Conservation (phyloP, 345 rosid species). For the Gossypium arboreum region DNA sequence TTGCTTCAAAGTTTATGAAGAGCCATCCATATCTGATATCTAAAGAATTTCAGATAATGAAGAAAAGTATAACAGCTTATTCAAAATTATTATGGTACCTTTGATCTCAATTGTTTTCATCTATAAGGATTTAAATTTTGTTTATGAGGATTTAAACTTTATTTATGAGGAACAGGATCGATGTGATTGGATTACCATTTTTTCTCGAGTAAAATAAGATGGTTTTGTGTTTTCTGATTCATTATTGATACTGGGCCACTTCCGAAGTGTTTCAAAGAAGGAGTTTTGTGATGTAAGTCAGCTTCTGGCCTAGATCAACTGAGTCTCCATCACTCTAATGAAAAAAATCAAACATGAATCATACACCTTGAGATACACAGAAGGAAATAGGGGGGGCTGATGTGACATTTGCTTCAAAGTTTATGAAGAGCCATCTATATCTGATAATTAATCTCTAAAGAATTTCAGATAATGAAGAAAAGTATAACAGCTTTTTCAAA, state of each 20-base stretch:
- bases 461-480: background rate
- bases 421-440: background rate
- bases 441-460: background rate
- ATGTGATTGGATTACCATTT: background rate
- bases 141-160: background rate
- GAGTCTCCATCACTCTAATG: background rate
- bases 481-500: background rate
- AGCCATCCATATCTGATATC: background rate
- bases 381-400: background rate
- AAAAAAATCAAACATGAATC: background rate
- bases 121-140: background rate
- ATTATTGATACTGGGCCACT: slow-evolving; percentile 1
- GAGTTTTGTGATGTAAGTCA: slow-evolving; percentile 4
- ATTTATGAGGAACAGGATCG: background rate
- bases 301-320: slow-evolving; percentile 12
- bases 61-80: background rate
- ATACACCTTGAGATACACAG: background rate
- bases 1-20: background rate
- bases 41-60: background rate
- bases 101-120: background rate
- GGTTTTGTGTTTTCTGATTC: background rate
- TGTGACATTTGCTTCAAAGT: background rate
- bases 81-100: background rate
- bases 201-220: background rate
- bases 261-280: slow-evolving; percentile 8